phyloP scores from a whole-genome alignment of 2,329 filamentous ascomycete genomes.

The Epichloe hybrida region DNA sequence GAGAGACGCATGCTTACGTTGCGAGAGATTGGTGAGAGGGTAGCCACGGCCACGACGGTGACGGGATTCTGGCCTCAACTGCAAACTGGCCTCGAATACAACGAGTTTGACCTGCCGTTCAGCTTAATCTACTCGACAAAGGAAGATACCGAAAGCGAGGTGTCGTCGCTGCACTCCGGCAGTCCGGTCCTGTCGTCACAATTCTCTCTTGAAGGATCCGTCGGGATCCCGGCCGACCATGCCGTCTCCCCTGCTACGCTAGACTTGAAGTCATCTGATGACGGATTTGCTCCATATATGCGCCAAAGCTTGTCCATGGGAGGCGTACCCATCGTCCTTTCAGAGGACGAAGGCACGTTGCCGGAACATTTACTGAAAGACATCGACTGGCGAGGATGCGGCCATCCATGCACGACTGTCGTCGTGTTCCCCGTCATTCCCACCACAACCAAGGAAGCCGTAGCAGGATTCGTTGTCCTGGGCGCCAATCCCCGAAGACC shows the following conservation, averaged over 20 bases:
- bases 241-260: constrained; percentile 44
- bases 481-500: constrained; percentile 67
- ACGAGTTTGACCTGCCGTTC: constrained; percentile 65
- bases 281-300: constrained; percentile 66
- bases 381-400: constrained; percentile 57
- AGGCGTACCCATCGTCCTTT: constrained; percentile 52
- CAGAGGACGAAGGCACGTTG: constrained; percentile 51
- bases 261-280: constrained; percentile 55
- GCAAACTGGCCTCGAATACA: constrained; percentile 54
- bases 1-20: constrained; percentile 70
- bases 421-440: constrained; percentile 71
- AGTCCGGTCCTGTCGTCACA: constrained; percentile 48
- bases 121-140: constrained; percentile 62
- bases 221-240: constrained; percentile 56
- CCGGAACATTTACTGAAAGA: constrained; percentile 51
- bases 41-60: constrained; percentile 57
- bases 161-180: constrained; percentile 57
- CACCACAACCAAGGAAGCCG: constrained; percentile 54
- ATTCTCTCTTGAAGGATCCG: constrained; percentile 55
- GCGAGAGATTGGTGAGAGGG: constrained; percentile 63
- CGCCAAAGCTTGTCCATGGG: constrained; percentile 57
- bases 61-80: constrained; percentile 63
- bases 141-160: constrained; percentile 59
- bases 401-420: constrained; percentile 54
- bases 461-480: constrained; percentile 66